phyloP scores from a whole-genome alignment of 1,284 basidiomycete species.

The Cystobasidium sp. region DNA sequence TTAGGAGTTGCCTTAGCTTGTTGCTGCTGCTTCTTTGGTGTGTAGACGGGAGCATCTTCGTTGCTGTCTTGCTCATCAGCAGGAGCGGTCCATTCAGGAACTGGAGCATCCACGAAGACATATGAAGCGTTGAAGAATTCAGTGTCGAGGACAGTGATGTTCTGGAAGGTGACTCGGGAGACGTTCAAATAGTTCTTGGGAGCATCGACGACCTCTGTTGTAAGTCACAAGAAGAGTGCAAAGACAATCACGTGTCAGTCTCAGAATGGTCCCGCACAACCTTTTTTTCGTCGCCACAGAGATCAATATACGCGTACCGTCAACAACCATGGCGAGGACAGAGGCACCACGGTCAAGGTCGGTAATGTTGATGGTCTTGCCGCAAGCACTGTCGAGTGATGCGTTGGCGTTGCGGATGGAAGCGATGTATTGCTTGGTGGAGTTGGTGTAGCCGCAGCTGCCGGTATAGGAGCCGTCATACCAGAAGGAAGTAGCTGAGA shows the following conservation, averaged over 20 bases:
- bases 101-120: constrained; percentile 19
- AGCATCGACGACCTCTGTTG: constrained; percentile 35
- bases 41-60: neutral
- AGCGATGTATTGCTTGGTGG: constrained; percentile 35
- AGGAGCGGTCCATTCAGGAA: constrained; percentile 14
- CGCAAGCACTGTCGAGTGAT: constrained; percentile 61
- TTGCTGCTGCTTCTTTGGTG: constrained; percentile 8
- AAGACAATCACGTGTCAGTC: neutral
- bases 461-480: constrained; percentile 19
- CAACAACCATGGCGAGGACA: constrained; percentile 67
- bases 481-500: constrained; percentile 11
- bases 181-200: constrained; percentile 19
- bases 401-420: constrained; percentile 21
- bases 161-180: constrained; percentile 34
- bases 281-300: neutral
- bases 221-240: neutral
- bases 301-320: constrained; percentile 26
- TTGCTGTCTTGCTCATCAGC: neutral
- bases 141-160: constrained; percentile 7
- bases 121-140: constrained; percentile 22
- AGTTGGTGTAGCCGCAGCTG: constrained; percentile 42
- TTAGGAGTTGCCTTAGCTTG: constrained; percentile 9
- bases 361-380: constrained; percentile 68
- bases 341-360: constrained; percentile 65
- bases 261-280: constrained; percentile 4